Evolutionary conservation across 2,329 filamentous ascomycete species (phyloP).

Genomic region (Thielaviopsis punctulata): DNA sequence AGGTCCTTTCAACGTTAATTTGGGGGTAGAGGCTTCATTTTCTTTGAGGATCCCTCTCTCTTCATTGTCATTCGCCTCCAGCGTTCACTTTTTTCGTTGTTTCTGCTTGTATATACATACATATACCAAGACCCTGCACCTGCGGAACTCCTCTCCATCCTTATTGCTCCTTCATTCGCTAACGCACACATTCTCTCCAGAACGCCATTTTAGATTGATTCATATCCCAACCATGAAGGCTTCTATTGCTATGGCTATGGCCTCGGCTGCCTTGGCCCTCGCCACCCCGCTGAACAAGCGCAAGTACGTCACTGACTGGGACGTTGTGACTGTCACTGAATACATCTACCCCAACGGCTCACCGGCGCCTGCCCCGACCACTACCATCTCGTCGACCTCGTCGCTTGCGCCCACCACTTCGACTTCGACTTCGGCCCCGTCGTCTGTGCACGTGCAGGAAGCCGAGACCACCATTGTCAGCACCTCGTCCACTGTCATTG

Average conservation of each 20-base stretch:
- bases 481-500: constrained; percentile 7
- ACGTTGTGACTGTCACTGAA: constrained; percentile 26
- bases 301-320: constrained; percentile 23
- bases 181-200: too few species aligned
- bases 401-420: too few species aligned
- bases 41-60: too few species aligned
- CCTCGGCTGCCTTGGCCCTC: constrained; percentile 28
- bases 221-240: constrained; percentile 30
- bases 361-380: constrained; percentile 11
- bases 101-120: too few species aligned
- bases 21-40: too few species aligned
- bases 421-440: constrained; percentile 9
- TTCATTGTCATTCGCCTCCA: too few species aligned
- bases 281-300: constrained; percentile 28
- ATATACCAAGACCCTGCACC: too few species aligned
- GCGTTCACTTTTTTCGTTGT: too few species aligned
- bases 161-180: too few species aligned
- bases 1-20: not conserved
- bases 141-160: too few species aligned
- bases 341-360: constrained; percentile 14
- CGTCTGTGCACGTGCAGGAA: not conserved
- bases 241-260: constrained; percentile 27
- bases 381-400: constrained; percentile 12
- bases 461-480: constrained; percentile 11
- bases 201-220: too few species aligned